Conservation (phyloP, 169 alveolate genomes). For the Condylostoma magnum region DNA sequence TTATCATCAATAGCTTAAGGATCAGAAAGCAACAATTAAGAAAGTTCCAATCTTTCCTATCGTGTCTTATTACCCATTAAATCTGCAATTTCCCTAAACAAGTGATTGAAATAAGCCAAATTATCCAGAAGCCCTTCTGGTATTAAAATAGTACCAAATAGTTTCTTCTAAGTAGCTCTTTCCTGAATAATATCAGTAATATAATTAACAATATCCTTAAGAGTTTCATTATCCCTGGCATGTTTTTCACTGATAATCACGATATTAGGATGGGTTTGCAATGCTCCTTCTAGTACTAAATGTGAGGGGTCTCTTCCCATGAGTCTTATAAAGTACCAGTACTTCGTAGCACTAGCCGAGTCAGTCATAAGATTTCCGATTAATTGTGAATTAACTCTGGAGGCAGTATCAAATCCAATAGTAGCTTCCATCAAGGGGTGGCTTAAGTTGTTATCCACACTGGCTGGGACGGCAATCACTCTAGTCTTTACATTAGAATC, state of each 20-base stretch:
- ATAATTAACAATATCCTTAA: slow-evolving; percentile 56
- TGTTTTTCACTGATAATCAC: slow-evolving; percentile 95
- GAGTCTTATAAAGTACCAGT: slow-evolving; percentile 97
- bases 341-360: slow-evolving; percentile 97
- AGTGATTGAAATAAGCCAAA: slow-evolving; percentile 90
- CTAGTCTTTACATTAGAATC: slow-evolving; percentile 81
- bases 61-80: slow-evolving; percentile 57
- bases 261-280: slow-evolving; percentile 96
- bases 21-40: slow-evolving; percentile 44
- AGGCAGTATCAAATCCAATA: slow-evolving; percentile 97
- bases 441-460: slow-evolving; percentile 92
- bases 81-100: slow-evolving; percentile 89
- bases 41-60: slow-evolving; percentile 43
- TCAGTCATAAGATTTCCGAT: slow-evolving; percentile 98
- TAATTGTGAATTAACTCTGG: slow-evolving; percentile 94
- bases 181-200: slow-evolving; percentile 94
- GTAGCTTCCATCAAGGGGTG: slow-evolving; percentile 90
- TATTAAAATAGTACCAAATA: slow-evolving; percentile 94
- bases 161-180: slow-evolving; percentile 92
- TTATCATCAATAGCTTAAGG: slow-evolving; percentile 35
- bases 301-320: slow-evolving; percentile 98
- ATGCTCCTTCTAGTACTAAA: slow-evolving; percentile 94
- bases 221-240: slow-evolving; percentile 32
- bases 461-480: slow-evolving; percentile 95
- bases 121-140: slow-evolving; percentile 97